phyloP scores from a whole-genome alignment of 2,329 filamentous ascomycete species.

The Dothideomycetes sp. region DNA sequence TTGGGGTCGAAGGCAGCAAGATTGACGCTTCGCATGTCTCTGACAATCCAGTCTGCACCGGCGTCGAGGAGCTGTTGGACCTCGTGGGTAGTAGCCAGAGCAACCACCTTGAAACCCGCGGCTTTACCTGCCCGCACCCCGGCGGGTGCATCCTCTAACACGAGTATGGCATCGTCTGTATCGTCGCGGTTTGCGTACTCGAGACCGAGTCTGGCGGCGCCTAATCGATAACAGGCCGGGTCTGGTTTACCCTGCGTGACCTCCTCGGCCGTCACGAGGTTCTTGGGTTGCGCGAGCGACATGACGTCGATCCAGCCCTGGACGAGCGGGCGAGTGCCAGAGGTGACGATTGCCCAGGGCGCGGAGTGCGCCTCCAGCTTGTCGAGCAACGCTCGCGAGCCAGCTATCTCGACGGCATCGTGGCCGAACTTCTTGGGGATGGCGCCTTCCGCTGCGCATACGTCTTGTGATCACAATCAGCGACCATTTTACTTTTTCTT shows the following conservation, averaged over 20 bases:
- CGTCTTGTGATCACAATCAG: constrained; percentile 44
- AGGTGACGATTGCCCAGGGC: constrained; percentile 72
- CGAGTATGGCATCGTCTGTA: constrained; percentile 42
- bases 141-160: constrained; percentile 81
- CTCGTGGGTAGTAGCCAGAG: constrained; percentile 74
- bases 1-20: constrained; percentile 44
- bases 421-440: constrained; percentile 67
- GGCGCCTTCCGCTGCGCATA: constrained; percentile 63
- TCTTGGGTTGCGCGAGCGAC: constrained; percentile 34
- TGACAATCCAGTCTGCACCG: constrained; percentile 79
- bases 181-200: constrained; percentile 21
- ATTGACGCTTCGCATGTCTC: constrained; percentile 63
- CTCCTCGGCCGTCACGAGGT: constrained; percentile 39
- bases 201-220: constrained; percentile 29
- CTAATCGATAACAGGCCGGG: constrained; percentile 37
- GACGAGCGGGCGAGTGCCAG: constrained; percentile 36
- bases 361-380: constrained; percentile 49
- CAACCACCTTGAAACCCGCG: constrained; percentile 75
- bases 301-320: constrained; percentile 40
- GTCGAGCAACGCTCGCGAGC: constrained; percentile 49
- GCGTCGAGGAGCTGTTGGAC: constrained; percentile 60
- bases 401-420: constrained; percentile 77
- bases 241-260: constrained; percentile 39
- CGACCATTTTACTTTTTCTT: not conserved
- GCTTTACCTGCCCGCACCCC: constrained; percentile 75